phyloP scores from a whole-genome alignment of 2,329 filamentous ascomycete species.

The Venturia aucupariae region DNA sequence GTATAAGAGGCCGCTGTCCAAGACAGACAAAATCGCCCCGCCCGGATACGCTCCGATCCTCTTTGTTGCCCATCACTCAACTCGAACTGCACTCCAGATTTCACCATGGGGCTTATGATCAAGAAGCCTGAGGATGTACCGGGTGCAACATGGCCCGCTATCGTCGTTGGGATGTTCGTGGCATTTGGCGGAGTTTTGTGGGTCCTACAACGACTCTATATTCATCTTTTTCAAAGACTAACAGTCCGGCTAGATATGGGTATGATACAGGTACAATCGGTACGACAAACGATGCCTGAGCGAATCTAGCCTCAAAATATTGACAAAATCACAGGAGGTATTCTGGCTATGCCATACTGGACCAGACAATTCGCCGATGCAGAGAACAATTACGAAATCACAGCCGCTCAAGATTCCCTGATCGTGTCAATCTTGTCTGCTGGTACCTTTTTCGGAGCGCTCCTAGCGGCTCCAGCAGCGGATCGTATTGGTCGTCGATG shows the following conservation, averaged over 20 bases:
- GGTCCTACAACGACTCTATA: neutral
- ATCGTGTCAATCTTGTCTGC: slow-evolving; percentile 77
- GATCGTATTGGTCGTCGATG: slow-evolving; percentile 62
- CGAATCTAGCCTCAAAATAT: neutral
- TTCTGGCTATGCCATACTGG: slow-evolving; percentile 62
- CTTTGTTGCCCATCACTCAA: neutral
- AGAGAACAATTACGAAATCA: slow-evolving; percentile 25
- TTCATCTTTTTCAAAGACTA: neutral
- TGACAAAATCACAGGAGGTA: slow-evolving; percentile 35
- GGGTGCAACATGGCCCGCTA: slow-evolving; percentile 40
- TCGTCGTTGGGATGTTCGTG: slow-evolving; percentile 34
- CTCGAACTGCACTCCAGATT: neutral
- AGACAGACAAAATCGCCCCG: neutral
- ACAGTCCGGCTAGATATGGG: neutral
- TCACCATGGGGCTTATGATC: neutral
- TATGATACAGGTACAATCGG: neutral
- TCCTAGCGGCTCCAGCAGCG: slow-evolving; percentile 53
- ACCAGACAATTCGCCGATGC: slow-evolving; percentile 35
- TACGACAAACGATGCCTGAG: neutral
- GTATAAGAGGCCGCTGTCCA: neutral
- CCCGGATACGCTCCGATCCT: neutral
- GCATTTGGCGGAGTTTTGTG: slow-evolving; percentile 27
- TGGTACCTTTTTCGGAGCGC: slow-evolving; percentile 66
- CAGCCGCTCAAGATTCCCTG: slow-evolving; percentile 55
- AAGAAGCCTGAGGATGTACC: slow-evolving; percentile 45